These are phyloP conservation scores for Gentiana straminea DNA, from an alignment of 257 asterid genomes.

Conservation along the genomic window DNA sequence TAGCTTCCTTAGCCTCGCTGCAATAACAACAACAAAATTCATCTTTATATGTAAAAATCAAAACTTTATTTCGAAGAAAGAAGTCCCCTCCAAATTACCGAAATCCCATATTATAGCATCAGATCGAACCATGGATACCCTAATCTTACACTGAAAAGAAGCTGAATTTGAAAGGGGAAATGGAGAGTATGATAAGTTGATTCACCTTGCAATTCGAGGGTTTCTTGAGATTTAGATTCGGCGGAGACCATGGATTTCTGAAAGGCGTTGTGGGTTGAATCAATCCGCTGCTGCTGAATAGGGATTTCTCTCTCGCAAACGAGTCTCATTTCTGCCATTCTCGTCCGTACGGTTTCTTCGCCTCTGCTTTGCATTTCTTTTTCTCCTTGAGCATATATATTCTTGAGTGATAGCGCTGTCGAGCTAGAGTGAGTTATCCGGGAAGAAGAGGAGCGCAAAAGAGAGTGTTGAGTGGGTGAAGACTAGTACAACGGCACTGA, in stretches of 20 bases:
- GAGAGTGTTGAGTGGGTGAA: not conserved
- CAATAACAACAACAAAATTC: not conserved
- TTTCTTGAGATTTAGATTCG: conserved; percentile 34
- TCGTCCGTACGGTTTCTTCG: conserved; percentile 20
- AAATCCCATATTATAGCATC: not conserved
- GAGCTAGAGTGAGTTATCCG: not conserved
- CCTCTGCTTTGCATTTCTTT: conserved; percentile 35
- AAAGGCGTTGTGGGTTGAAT: conserved; percentile 18
- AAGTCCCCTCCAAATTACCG: not conserved
- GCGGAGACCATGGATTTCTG: conserved; percentile 30
- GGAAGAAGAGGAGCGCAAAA: conserved; percentile 1
- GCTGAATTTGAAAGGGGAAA: not conserved
- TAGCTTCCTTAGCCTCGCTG: conserved; percentile 54
- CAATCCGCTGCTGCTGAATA: conserved; percentile 51
- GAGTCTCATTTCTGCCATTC: conserved; percentile 51
- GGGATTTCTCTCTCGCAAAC: conserved; percentile 59
- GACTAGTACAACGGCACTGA: no score
- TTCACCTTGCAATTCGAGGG: conserved; percentile 56
- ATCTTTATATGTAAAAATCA: not conserved
- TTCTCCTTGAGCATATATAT: not conserved
- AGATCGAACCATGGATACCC: not conserved
- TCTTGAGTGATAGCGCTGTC: not conserved
- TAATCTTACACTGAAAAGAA: not conserved
- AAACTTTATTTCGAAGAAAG: not conserved
- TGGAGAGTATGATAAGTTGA: not conserved